Base-by-base conservation (phyloP, 345 rosid genomes). In the Populus davidiana region DNA sequence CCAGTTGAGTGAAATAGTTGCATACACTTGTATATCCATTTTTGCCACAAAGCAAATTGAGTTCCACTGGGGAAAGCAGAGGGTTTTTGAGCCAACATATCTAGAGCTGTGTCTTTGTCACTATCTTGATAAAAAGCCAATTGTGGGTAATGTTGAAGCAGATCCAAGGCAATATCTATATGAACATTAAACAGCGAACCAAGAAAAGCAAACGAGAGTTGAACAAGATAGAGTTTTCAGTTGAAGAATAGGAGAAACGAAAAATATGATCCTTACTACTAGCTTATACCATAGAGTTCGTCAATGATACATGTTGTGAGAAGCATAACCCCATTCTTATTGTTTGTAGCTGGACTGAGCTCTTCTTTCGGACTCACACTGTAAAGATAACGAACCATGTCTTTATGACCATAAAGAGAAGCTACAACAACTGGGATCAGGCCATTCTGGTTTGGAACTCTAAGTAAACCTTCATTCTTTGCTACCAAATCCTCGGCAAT, bases 391-490 rank as follows among this genome's bases (percentile, higher is more conserved):
- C 81, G 78, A 76, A 85, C 93, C 85, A 87, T 66, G 13, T 87
- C 85, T 41, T 82, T 85, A 69, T 89, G 94, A 23, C 97, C 97
- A 38, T 92, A 86, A 1, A 89, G 83, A 6, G 93, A 88, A 27
- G 97, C 97, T 8, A 88, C 86, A 36, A 92, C 91, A 20, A 92
- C 83, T 0, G 97, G 94, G 67, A 92, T 85, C 16, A 79, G 89
- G 35, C 74, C 84, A 50, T 83, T 73, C 23, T 68, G 70, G 27
- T 92, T 89, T 16, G 89, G 64, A 75, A 87, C 77, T 25, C 31
- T 62, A 41, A 88, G 87, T 85, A 90, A 81, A 10, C 82, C 50
- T 12, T 79, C 73, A 59, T 86, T 84, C 76, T 78, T 87, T 1
- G 36, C 27, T 54, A 90, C 92, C 82, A 92, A 82, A 79, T 77